phyloP scores from a whole-genome alignment of 176 grass and related monocot species.

The Microstegium vimineum region DNA sequence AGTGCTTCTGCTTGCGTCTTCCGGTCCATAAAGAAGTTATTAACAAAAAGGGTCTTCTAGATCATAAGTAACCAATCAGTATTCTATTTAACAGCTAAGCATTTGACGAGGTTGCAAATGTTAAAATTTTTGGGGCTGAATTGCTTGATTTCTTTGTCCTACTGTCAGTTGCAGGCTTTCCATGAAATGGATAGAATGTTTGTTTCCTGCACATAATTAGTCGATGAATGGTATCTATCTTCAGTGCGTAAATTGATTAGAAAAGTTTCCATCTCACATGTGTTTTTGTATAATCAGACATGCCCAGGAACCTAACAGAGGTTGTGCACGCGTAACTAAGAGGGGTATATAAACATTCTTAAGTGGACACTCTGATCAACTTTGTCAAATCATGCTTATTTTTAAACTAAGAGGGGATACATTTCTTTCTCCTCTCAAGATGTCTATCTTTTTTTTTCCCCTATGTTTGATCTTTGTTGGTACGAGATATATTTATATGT shows the following conservation, averaged over 20 bases:
- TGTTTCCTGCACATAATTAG: neutral
- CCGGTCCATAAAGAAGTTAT: too few relatives aligned
- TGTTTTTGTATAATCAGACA: neutral
- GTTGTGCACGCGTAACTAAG: conserved; percentile 39
- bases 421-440: conserved; percentile 5
- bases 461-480: neutral
- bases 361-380: conserved; percentile 66
- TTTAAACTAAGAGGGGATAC: conserved; percentile 26
- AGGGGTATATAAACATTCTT: conserved; percentile 64
- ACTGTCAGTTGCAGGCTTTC: neutral
- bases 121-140: neutral
- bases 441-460: conserved; percentile 6
- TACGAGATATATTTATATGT: neutral
- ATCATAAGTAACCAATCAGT: too few relatives aligned
- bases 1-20: too few relatives aligned
- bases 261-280: neutral
- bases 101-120: neutral
- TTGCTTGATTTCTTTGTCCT: neutral
- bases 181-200: neutral
- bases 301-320: neutral
- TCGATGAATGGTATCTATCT: neutral
- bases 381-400: conserved; percentile 60
- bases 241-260: neutral
- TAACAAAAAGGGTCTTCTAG: too few relatives aligned
- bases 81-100: too few relatives aligned